Evolutionary conservation across 345 rosid species (phyloP).

Genomic region (Erysimum cheiranthoides): DNA sequence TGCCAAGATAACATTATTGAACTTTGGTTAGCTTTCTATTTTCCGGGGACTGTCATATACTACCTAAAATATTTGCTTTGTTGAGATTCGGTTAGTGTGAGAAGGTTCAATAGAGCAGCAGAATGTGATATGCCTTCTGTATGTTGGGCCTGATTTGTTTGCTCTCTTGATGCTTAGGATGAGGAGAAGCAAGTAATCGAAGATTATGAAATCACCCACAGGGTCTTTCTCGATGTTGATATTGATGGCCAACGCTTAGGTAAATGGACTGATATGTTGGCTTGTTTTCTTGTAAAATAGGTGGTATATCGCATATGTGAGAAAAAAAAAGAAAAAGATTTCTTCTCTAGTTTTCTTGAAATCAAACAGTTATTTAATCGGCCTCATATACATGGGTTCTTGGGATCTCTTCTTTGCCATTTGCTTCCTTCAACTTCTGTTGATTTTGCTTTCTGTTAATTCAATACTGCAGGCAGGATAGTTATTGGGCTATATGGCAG

Average conservation of each 20-base stretch:
- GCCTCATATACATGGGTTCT: not conserved
- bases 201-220: slow-evolving; percentile 77
- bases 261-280: slow-evolving; percentile 30
- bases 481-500: slow-evolving; percentile 90
- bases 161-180: slow-evolving; percentile 53
- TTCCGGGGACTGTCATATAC: not conserved
- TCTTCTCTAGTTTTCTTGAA: too few species aligned
- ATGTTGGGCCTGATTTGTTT: slow-evolving; percentile 12
- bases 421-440: not conserved
- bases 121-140: slow-evolving; percentile 2
- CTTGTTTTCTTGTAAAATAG: too few species aligned
- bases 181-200: slow-evolving; percentile 58
- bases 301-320: too few species aligned
- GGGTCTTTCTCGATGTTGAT: slow-evolving; percentile 92
- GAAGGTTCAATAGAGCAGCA: not conserved
- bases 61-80: not conserved
- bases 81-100: not conserved
- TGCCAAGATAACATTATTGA: not conserved
- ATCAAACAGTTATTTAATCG: not conserved
- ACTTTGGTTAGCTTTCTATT: not conserved
- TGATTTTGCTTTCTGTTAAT: slow-evolving; percentile 18
- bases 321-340: too few species aligned
- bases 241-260: slow-evolving; percentile 92
- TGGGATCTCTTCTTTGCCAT: slow-evolving; percentile 20
- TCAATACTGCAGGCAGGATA: slow-evolving; percentile 78